These are phyloP conservation scores for Xylaria multiplex DNA, from an alignment of 2,329 filamentous ascomycete genomes.

Conservation along the genomic window DNA sequence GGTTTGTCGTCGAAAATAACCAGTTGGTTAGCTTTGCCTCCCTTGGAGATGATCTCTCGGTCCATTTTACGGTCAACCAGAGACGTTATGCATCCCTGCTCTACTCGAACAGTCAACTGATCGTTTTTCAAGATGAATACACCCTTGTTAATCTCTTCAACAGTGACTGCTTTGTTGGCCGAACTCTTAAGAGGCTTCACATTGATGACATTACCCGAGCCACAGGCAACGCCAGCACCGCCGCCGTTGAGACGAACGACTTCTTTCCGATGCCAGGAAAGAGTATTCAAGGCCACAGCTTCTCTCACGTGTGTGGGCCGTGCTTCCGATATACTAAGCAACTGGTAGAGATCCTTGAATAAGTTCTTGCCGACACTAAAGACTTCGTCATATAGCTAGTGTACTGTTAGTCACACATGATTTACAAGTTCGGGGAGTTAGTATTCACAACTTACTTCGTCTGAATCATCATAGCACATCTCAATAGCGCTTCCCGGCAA, in stretches of 20 bases:
- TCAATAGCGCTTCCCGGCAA: constrained; percentile 94
- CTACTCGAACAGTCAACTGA: constrained; percentile 77
- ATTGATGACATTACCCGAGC: constrained; percentile 62
- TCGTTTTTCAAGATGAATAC: constrained; percentile 84
- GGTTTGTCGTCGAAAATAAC: constrained; percentile 98
- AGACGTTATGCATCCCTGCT: constrained; percentile 82
- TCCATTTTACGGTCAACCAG: constrained; percentile 78
- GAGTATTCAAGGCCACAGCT: constrained; percentile 79
- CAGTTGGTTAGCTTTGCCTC: constrained; percentile 85
- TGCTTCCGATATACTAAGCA: constrained; percentile 69
- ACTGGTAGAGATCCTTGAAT: constrained; percentile 73
- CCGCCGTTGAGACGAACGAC: constrained; percentile 71
- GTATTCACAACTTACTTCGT: constrained; percentile 64
- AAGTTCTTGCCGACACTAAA: constrained; percentile 80
- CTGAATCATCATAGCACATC: constrained; percentile 97
- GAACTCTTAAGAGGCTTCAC: constrained; percentile 58
- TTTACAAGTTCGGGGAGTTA: background rate
- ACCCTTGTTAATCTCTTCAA: constrained; percentile 63
- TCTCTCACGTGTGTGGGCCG: constrained; percentile 55
- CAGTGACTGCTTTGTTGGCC: constrained; percentile 59
- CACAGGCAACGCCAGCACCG: constrained; percentile 65
- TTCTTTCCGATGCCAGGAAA: constrained; percentile 85
- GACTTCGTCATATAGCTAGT: constrained; percentile 79
- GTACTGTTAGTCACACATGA: constrained; percentile 18
- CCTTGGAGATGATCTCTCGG: constrained; percentile 80